These are phyloP conservation scores for Somion occarium DNA, from an alignment of 1,284 basidiomycete genomes.

Conservation along the genomic window DNA sequence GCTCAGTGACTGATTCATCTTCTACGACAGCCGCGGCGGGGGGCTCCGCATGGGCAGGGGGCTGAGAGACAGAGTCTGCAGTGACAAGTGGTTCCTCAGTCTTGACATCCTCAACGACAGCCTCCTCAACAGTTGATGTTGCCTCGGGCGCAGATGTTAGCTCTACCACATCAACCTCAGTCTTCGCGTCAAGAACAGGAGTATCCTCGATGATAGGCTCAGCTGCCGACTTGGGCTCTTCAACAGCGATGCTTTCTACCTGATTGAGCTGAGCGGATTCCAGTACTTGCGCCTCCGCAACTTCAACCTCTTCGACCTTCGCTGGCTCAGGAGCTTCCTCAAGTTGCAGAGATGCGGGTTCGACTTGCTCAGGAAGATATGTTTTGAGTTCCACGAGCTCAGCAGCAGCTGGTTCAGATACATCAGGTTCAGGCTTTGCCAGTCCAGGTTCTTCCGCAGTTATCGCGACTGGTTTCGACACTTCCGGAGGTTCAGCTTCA, in stretches of 20 bases:
- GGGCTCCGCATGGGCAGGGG: neutral
- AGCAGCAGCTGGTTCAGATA: slow-evolving; percentile 3
- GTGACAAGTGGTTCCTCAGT: slow-evolving; percentile 4
- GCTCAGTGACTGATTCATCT: neutral
- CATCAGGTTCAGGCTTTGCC: slow-evolving; percentile 5
- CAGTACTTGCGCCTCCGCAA: too few species aligned
- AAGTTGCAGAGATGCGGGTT: neutral
- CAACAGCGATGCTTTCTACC: too few species aligned
- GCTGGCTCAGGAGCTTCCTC: neutral
- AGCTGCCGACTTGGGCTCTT: neutral
- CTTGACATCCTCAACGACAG: slow-evolving; percentile 4
- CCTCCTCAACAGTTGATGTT: slow-evolving; percentile 5
- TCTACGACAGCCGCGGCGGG: slow-evolving; percentile 2
- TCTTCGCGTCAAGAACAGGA: neutral
- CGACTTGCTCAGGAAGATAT: too few species aligned
- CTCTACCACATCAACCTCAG: neutral
- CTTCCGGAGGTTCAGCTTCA: slow-evolving; percentile 2
- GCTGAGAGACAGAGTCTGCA: neutral
- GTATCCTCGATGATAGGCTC: neutral
- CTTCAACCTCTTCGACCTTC: neutral
- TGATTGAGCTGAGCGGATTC: too few species aligned
- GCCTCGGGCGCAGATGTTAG: neutral
- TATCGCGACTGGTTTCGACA: neutral
- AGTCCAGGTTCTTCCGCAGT: slow-evolving; percentile 3
- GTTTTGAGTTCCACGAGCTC: slow-evolving; percentile 1